Evolutionary conservation across 257 asterid genomes (phyloP), one percentile per base, ranked within the genome.

Genomic region (Lithospermum erythrorhizon): DNA sequence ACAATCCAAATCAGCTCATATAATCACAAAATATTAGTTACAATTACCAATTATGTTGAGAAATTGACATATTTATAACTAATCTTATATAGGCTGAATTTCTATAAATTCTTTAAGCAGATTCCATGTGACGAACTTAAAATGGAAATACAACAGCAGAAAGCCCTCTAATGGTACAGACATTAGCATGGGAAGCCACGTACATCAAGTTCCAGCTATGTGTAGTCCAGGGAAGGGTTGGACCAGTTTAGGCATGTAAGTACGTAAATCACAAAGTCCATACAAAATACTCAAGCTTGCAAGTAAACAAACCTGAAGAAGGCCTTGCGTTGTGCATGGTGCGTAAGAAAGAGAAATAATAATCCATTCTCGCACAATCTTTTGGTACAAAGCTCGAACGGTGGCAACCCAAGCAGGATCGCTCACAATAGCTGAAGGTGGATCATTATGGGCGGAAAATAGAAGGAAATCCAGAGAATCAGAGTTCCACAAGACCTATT

Each of bases 321-420:
- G 97, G 62, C 99, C 99, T 85, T 93, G 99, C 69, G 80, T 84
- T 20, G 99, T 84, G 88, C 99, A 93, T 25, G 99, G 99, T 70
- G 99, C 99, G 73, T 89, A 78, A 62, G 99, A 93, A 66, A 93
- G 95, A 25, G 99, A 89, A 61, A 89, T 81, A 67, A 89, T 60
- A 32, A 93, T 89, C 99, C 99, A 93, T 65, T 93, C 99, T 30
- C 94, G 86, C 57, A 89, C 96, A 75, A 82, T 73, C 81, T 75
- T 86, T 73, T 93, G 99, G 87, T 82, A 93, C 73, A 93, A 74
- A 68, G 95, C 83, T 72, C 95, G 95, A 58, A 89, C 84, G 63
- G 75, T 86, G 73, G 95, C 87, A 78, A 93, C 75, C 78, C 76
- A 84, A 76, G 94, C 94, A 67, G 99, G 99, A 79, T 93, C 99